These are phyloP conservation scores for Dictyophora rubrovolvata DNA, from an alignment of 768 basidiomycete genomes.

Conservation along the genomic window DNA sequence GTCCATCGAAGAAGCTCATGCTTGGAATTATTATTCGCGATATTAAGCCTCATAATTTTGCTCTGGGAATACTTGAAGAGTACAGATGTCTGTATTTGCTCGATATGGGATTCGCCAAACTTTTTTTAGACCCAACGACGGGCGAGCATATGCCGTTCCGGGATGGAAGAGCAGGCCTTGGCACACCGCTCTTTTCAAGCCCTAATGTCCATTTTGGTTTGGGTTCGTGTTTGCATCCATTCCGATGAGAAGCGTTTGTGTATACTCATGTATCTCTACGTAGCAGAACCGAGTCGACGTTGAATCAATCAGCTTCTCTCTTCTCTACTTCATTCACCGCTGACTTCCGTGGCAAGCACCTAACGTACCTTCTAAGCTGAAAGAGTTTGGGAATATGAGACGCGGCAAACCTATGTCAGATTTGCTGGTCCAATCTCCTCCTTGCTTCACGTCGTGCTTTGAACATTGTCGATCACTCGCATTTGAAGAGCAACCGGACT, in stretches of 20 bases:
- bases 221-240: constrained; percentile 5
- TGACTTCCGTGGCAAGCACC: constrained; percentile 23
- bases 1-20: constrained; percentile 13
- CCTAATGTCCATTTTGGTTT: constrained; percentile 11
- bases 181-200: constrained; percentile 13
- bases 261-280: too few species aligned
- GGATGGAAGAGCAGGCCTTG: constrained; percentile 6
- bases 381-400: constrained; percentile 14
- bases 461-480: constrained; percentile 12
- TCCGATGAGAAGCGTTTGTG: too few species aligned
- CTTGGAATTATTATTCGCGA: constrained; percentile 15
- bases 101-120: constrained; percentile 17
- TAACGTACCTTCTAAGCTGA: neutral
- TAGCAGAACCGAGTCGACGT: constrained; percentile 17
- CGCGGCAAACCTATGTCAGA: neutral
- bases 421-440: neutral
- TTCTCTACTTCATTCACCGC: constrained; percentile 24
- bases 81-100: constrained; percentile 14
- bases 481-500: constrained; percentile 17
- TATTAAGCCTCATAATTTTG: constrained; percentile 18
- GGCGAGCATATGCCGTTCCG: constrained; percentile 14
- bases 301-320: constrained; percentile 27
- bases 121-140: constrained; percentile 9
- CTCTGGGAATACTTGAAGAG: constrained; percentile 10
- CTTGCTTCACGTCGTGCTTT: constrained; percentile 12